These are phyloP conservation scores for Paraphoma chrysanthemicola DNA, from an alignment of 2,329 filamentous ascomycete genomes.

Conservation along the genomic window DNA sequence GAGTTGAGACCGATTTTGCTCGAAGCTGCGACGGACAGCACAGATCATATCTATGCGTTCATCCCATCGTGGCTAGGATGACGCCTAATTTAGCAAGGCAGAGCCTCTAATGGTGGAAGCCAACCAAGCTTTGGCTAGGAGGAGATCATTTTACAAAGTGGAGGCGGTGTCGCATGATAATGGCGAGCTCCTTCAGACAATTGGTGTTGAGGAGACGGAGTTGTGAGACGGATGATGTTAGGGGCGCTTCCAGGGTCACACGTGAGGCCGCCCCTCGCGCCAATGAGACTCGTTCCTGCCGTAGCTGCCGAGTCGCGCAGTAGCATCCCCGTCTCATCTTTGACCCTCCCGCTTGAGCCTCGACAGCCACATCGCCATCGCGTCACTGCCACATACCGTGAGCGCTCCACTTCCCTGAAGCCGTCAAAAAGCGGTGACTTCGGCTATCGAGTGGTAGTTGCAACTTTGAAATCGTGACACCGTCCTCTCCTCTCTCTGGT, in stretches of 20 bases:
- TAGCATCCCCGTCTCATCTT: conserved; percentile 24
- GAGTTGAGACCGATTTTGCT: conserved; percentile 42
- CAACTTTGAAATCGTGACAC: background rate
- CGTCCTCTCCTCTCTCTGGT: too few species aligned
- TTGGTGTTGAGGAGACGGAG: conserved; percentile 44
- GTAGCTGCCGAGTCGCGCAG: conserved; percentile 9
- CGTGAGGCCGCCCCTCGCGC: conserved; percentile 11
- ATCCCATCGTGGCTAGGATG: conserved; percentile 20
- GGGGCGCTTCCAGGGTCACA: conserved; percentile 24
- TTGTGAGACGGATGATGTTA: conserved; percentile 28
- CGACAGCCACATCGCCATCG: background rate
- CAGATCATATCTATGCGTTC: conserved; percentile 35
- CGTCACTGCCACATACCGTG: background rate
- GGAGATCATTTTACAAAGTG: conserved; percentile 13
- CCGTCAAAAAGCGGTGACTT: background rate
- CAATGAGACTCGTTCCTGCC: conserved; percentile 22
- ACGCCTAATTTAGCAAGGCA: conserved; percentile 27
- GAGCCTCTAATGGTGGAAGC: conserved; percentile 25
- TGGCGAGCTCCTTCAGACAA: conserved; percentile 45
- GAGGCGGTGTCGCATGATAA: conserved; percentile 32
- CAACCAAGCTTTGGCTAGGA: conserved; percentile 32
- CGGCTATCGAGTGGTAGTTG: background rate
- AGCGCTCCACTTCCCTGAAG: background rate
- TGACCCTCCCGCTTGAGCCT: conserved; percentile 2
- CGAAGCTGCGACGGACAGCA: conserved; percentile 43